A percentile compares a stretch with the other conserved stretches of the same genome.
Conservation (phyloP, 805 yeast genomes). For the Saccharomyces jurei region DNA sequence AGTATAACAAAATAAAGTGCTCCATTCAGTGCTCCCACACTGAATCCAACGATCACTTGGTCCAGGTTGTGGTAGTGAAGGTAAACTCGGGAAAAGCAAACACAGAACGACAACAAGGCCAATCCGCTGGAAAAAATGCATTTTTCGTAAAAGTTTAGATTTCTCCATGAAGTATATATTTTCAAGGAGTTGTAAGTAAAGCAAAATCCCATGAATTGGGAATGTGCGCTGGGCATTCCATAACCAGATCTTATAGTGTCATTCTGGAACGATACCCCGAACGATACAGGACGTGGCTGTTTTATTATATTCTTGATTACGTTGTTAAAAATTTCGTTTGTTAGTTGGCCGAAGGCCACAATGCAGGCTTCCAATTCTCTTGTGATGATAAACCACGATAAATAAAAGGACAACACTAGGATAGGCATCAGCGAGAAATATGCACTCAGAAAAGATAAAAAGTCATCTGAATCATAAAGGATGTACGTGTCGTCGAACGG, state of each 20-base stretch:
- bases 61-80: slow-evolving; percentile 63
- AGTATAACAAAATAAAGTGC: slow-evolving; percentile 46
- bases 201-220: slow-evolving; percentile 90
- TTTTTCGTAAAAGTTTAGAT: slow-evolving; percentile 27
- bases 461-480: slow-evolving; percentile 61
- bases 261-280: slow-evolving; percentile 31
- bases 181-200: slow-evolving; percentile 45
- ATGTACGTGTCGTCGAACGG: slow-evolving; percentile 87
- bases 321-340: slow-evolving; percentile 66
- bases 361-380: slow-evolving; percentile 81
- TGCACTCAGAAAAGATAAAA: slow-evolving; percentile 53
- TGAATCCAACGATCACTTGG: slow-evolving; percentile 70
- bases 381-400: slow-evolving; percentile 74
- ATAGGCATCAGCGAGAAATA: slow-evolving; percentile 77
- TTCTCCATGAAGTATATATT: slow-evolving; percentile 36
- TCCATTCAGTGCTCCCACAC: slow-evolving; percentile 57
- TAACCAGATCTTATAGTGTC: slow-evolving; percentile 49
- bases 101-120: slow-evolving; percentile 28
- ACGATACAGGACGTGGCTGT: slow-evolving; percentile 63
- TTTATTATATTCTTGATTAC: slow-evolving; percentile 53
- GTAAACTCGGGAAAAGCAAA: slow-evolving; percentile 69
- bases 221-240: slow-evolving; percentile 97
- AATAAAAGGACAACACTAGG: slow-evolving; percentile 63
- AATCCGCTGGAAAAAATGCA: slow-evolving; percentile 21
- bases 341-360: slow-evolving; percentile 77